These are phyloP conservation scores for Noccaea caerulescens DNA, from an alignment of 345 rosid species.

Conservation along the genomic window DNA sequence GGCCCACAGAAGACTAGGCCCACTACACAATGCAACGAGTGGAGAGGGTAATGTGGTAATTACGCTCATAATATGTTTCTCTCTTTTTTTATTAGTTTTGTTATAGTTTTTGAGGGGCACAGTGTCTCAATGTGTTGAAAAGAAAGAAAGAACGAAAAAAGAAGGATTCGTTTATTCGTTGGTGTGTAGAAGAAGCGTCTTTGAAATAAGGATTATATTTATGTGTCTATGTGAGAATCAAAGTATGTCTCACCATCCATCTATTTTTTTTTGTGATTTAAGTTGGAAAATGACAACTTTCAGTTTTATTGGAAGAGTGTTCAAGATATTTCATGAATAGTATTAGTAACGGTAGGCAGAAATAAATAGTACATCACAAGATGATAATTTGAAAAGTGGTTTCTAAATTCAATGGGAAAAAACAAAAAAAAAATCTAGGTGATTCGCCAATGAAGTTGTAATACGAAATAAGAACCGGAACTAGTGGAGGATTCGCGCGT, in stretches of 20 bases:
- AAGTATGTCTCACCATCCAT: slow-evolving; percentile 13
- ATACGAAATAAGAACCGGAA: too few species aligned
- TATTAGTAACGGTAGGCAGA: background rate
- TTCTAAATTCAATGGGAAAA: too few species aligned
- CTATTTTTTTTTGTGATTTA: background rate
- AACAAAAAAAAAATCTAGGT: too few species aligned
- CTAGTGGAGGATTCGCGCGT: too few species aligned
- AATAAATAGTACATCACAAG: background rate
- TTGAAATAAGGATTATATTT: slow-evolving; percentile 32
- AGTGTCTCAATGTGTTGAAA: slow-evolving; percentile 28
- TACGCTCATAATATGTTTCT: background rate
- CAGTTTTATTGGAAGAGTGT: slow-evolving; percentile 3
- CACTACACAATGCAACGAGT: slow-evolving; percentile 65
- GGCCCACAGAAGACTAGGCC: slow-evolving; percentile 88
- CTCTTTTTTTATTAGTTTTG: background rate
- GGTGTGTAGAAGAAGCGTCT: slow-evolving; percentile 20
- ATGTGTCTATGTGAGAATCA: slow-evolving; percentile 8
- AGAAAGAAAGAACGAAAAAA: background rate
- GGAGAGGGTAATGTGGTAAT: slow-evolving; percentile 54
- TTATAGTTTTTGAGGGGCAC: slow-evolving; percentile 19
- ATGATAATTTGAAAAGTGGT: background rate
- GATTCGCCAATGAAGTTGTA: too few species aligned
- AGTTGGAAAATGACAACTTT: slow-evolving; percentile 6
- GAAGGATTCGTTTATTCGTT: slow-evolving; percentile 43
- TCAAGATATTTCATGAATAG: background rate